Evolutionary conservation across 805 yeast species (phyloP).

Genomic region (Blastobotrys peoriensis): DNA sequence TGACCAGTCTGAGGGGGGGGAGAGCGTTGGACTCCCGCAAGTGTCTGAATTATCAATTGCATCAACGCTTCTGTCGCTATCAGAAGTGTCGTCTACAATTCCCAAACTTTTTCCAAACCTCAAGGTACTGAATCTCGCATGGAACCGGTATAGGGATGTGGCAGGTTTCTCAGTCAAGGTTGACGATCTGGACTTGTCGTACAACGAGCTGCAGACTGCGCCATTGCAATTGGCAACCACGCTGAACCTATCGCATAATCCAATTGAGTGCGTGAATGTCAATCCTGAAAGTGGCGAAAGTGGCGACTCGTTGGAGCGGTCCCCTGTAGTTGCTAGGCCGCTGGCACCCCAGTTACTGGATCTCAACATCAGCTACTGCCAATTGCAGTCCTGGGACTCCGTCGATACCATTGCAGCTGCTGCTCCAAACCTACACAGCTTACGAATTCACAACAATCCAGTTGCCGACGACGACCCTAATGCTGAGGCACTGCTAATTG

Average conservation of each 20-base stretch:
- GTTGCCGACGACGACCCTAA: conserved; percentile 26
- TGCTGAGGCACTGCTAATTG: conserved; percentile 36
- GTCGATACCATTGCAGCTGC: conserved; percentile 38
- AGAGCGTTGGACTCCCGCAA: conserved; percentile 2
- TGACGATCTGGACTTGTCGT: conserved; percentile 35
- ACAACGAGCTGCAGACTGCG: conserved; percentile 32
- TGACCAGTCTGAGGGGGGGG: conserved; percentile 3
- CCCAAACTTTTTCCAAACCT: conserved; percentile 33
- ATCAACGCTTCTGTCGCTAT: conserved; percentile 13
- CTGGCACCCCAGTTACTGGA: too few species aligned
- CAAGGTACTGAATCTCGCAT: conserved; percentile 8
- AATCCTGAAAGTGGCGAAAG: conserved; percentile 23
- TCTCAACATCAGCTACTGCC: conserved; percentile 51
- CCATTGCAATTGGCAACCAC: conserved; percentile 14
- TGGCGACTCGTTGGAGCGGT: not conserved
- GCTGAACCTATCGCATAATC: conserved; percentile 37
- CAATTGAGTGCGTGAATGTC: not conserved
- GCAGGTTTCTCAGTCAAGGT: conserved; percentile 15
- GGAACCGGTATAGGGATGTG: conserved; percentile 15
- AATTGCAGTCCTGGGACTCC: conserved; percentile 40
- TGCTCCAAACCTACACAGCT: conserved; percentile 40
- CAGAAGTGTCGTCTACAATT: conserved; percentile 10
- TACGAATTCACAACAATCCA: conserved; percentile 53
- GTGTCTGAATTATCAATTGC: conserved; percentile 18
- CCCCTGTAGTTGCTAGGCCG: too few species aligned